phyloP scores from a whole-genome alignment of 257 asterid species.

The Leonotis leonurus region DNA sequence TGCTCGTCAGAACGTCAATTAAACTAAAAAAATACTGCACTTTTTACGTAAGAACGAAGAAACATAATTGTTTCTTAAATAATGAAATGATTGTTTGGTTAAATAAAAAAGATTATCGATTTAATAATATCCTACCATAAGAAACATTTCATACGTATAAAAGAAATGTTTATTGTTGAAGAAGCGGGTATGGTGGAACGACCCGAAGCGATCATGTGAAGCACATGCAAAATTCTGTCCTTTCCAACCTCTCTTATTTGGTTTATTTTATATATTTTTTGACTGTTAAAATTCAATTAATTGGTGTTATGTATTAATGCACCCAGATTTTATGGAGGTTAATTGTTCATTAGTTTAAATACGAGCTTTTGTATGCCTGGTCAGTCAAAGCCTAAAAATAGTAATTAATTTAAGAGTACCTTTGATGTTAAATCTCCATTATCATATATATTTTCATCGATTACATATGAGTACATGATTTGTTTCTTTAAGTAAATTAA shows the following conservation, averaged over 20 bases:
- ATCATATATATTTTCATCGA: no score
- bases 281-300: not conserved
- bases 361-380: not conserved
- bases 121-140: no score
- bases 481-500: no score
- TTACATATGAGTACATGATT: no score
- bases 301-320: not conserved
- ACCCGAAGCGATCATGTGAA: conserved; percentile 8
- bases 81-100: no score
- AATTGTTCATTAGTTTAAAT: conserved; percentile 1
- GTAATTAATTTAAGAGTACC: not conserved
- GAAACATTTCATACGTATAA: no score
- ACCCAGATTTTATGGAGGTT: conserved; percentile 5
- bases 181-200: conserved; percentile 20
- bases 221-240: not conserved
- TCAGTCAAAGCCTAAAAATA: not conserved
- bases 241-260: not conserved
- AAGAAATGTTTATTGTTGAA: not conserved
- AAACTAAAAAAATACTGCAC: not conserved
- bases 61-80: not conserved
- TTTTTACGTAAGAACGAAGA: not conserved
- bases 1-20: no score
- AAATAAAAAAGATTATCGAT: not conserved
- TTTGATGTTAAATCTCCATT: not conserved
- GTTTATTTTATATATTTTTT: not conserved